phyloP scores from a whole-genome alignment of 202 grass and related monocot species.

The Zoysia matrella region DNA sequence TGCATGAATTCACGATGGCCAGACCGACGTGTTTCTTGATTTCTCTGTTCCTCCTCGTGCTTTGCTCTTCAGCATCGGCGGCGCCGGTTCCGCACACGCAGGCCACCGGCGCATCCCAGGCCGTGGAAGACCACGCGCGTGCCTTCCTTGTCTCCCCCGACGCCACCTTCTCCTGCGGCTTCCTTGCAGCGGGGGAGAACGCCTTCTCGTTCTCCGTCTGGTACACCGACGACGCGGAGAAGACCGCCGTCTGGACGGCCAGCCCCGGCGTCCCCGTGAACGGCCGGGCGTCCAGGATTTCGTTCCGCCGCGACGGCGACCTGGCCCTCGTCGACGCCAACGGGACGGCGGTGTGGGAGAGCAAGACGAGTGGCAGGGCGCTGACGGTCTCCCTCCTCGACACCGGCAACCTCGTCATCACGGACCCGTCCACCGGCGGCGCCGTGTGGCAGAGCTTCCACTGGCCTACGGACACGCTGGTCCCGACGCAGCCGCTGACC shows the following conservation, averaged over 20 bases:
- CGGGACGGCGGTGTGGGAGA: slow-evolving; percentile 53
- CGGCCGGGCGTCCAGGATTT: slow-evolving; percentile 33
- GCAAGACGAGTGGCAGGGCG: not conserved
- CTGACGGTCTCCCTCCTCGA: slow-evolving; percentile 36
- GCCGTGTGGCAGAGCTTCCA: slow-evolving; percentile 63
- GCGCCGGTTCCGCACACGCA: slow-evolving; percentile 13
- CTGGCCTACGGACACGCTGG: slow-evolving; percentile 59
- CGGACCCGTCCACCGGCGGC: not conserved
- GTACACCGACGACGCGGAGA: slow-evolving; percentile 33
- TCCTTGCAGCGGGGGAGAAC: slow-evolving; percentile 31
- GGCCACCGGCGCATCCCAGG: slow-evolving; percentile 21
- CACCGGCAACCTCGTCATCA: slow-evolving; percentile 58
- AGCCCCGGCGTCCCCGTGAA: slow-evolving; percentile 50
- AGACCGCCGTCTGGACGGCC: slow-evolving; percentile 59
- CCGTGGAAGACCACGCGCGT: slow-evolving; percentile 39
- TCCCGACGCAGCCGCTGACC: slow-evolving; percentile 50
- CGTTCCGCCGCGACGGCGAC: slow-evolving; percentile 37
- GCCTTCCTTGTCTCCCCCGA: slow-evolving; percentile 44
- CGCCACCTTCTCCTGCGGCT: slow-evolving; percentile 54
- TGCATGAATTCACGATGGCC: not conserved
- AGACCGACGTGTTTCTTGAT: not conserved
- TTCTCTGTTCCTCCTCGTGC: not conserved
- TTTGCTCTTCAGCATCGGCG: not conserved
- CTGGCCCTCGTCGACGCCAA: slow-evolving; percentile 51
- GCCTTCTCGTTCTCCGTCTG: slow-evolving; percentile 61